These are phyloP conservation scores for Blastosporella zonata DNA, from an alignment of 1,284 basidiomycete genomes.

Conservation along the genomic window DNA sequence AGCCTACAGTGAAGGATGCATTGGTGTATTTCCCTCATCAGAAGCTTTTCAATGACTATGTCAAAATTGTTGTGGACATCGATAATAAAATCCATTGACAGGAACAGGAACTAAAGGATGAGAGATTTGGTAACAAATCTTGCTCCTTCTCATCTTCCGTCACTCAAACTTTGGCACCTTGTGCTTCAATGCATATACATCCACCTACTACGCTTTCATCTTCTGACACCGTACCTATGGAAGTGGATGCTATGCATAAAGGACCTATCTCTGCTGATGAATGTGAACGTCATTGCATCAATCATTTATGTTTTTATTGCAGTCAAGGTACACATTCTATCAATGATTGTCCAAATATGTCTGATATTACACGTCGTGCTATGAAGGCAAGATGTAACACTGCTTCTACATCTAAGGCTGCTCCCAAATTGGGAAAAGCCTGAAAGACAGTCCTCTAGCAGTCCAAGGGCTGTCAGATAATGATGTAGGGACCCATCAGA, in stretches of 20 bases:
- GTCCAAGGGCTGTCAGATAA: slow-evolving; percentile 7
- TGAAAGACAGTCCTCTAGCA: neutral
- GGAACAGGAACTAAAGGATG: neutral
- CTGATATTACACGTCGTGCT: too few relatives aligned
- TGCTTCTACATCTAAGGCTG: neutral
- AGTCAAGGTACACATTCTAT: neutral
- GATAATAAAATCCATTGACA: slow-evolving; percentile 17
- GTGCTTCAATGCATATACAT: neutral
- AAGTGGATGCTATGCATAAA: slow-evolving; percentile 22
- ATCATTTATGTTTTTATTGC: slow-evolving; percentile 15
- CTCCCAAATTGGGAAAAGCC: slow-evolving; percentile 1
- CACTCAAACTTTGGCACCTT: neutral
- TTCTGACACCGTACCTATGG: slow-evolving; percentile 9
- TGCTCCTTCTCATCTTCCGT: neutral
- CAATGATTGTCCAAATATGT: slow-evolving; percentile 7
- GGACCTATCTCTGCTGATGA: slow-evolving; percentile 26
- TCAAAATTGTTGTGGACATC: slow-evolving; percentile 10
- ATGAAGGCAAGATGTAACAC: slow-evolving; percentile 30
- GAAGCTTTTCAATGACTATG: neutral
- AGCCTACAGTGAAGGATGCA: slow-evolving; percentile 8
- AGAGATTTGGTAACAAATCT: neutral
- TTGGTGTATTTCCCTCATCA: too few relatives aligned
- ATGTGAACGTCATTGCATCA: slow-evolving; percentile 18
- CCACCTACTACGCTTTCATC: neutral
- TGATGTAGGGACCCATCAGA: slow-evolving; percentile 13